These are phyloP conservation scores for Fusarium brevicatenulatum DNA, from an alignment of 2,329 filamentous ascomycete genomes.

Conservation along the genomic window DNA sequence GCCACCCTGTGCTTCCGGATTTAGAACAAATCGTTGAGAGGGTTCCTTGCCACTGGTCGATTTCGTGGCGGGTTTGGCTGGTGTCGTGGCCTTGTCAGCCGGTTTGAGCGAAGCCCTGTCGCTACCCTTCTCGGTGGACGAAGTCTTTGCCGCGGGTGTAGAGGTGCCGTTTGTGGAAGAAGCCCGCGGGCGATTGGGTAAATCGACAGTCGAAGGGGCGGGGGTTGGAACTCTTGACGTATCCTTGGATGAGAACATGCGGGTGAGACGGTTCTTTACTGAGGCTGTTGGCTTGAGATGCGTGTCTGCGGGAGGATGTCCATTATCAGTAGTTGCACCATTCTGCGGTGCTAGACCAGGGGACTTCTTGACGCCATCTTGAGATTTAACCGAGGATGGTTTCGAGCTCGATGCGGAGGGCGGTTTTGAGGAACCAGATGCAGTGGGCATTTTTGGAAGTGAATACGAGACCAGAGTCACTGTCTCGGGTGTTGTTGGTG, in stretches of 20 bases:
- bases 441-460: conserved; percentile 48
- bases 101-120: conserved; percentile 37
- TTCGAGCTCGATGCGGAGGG: conserved; percentile 59
- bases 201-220: conserved; percentile 51
- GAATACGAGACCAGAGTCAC: background rate
- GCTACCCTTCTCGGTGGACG: conserved; percentile 53
- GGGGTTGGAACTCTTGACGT: conserved; percentile 48
- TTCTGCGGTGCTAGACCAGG: conserved; percentile 55
- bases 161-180: conserved; percentile 50
- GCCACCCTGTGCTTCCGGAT: conserved; percentile 67
- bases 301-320: conserved; percentile 33
- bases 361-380: conserved; percentile 55
- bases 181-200: conserved; percentile 49
- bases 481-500: conserved; percentile 26
- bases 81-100: conserved; percentile 42
- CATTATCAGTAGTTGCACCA: conserved; percentile 47
- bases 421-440: conserved; percentile 48
- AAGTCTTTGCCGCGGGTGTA: conserved; percentile 57
- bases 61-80: conserved; percentile 46
- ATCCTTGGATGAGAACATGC: conserved; percentile 73
- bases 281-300: conserved; percentile 53
- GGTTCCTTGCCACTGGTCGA: conserved; percentile 48
- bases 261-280: conserved; percentile 71
- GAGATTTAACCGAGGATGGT: conserved; percentile 61
- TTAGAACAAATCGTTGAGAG: conserved; percentile 62